Evolutionary conservation across 2,329 filamentous ascomycete species (phyloP).

Genomic region (Aureobasidium sp.): DNA sequence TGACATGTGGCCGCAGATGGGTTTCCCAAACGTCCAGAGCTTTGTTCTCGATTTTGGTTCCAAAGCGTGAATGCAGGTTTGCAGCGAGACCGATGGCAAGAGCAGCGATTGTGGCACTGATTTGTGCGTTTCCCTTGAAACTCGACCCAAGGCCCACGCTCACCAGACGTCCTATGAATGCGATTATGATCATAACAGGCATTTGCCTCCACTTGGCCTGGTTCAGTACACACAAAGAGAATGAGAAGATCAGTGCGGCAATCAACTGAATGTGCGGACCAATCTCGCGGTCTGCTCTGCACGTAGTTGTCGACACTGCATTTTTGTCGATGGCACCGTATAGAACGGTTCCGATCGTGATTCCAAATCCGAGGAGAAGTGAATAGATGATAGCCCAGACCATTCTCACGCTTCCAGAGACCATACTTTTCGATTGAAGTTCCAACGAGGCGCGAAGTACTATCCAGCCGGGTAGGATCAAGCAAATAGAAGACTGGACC

Average conservation of each 20-base stretch:
- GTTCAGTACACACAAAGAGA: slow-evolving; percentile 71
- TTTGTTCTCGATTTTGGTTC: slow-evolving; percentile 51
- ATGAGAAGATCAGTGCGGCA: slow-evolving; percentile 66
- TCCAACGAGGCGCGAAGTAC: slow-evolving; percentile 45
- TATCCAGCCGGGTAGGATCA: slow-evolving; percentile 46
- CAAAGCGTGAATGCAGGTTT: slow-evolving; percentile 69
- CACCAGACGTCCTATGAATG: slow-evolving; percentile 65
- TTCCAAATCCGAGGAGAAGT: slow-evolving; percentile 46
- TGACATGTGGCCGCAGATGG: slow-evolving; percentile 36
- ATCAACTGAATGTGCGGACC: slow-evolving; percentile 54
- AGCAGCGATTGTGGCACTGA: slow-evolving; percentile 71
- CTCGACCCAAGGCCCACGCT: slow-evolving; percentile 64
- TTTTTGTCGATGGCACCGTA: slow-evolving; percentile 43
- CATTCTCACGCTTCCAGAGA: slow-evolving; percentile 46
- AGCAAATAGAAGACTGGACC: slow-evolving; percentile 43
- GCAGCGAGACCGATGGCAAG: slow-evolving; percentile 69
- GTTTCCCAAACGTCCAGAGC: slow-evolving; percentile 50
- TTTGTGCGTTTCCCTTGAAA: slow-evolving; percentile 63
- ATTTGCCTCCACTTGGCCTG: slow-evolving; percentile 74
- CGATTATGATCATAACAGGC: slow-evolving; percentile 68
- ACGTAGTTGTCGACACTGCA: slow-evolving; percentile 39
- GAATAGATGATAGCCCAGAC: slow-evolving; percentile 49
- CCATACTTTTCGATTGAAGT: slow-evolving; percentile 42
- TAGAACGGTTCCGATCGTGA: slow-evolving; percentile 43
- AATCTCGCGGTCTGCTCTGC: slow-evolving; percentile 37